Conservation (phyloP, 495 filamentous ascomycete species). For the Schizothecium vesticola region DNA sequence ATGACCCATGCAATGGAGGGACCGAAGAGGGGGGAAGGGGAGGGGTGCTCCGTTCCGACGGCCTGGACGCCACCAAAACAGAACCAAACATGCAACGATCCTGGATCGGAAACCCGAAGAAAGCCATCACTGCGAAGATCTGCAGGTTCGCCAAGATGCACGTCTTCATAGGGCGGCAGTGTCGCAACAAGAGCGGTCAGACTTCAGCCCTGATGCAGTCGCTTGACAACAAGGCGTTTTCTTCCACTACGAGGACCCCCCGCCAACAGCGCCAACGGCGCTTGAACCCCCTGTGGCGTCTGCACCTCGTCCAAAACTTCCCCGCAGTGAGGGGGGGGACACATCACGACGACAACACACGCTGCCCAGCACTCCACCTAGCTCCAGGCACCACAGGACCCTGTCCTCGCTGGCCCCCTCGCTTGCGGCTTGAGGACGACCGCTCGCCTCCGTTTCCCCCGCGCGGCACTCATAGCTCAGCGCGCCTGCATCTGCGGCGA, state of each 20-base stretch:
- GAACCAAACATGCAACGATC: neutral
- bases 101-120: neutral
- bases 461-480: neutral
- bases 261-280: neutral
- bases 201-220: neutral
- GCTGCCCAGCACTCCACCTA: neutral
- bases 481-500: neutral
- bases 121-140: neutral
- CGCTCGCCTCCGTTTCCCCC: neutral
- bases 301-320: neutral
- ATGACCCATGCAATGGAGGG: too few relatives aligned
- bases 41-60: too few relatives aligned
- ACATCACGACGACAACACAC: neutral
- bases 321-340: neutral
- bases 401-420: neutral
- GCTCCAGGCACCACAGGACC: neutral
- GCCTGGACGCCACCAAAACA: too few relatives aligned
- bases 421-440: neutral
- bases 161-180: neutral
- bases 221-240: neutral
- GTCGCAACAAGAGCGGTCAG: neutral
- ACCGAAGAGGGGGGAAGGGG: too few relatives aligned
- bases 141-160: neutral
- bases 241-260: neutral
- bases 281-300: neutral